Conservation (phyloP, 257 asterid species). For the Nicotiana paniculata region DNA sequence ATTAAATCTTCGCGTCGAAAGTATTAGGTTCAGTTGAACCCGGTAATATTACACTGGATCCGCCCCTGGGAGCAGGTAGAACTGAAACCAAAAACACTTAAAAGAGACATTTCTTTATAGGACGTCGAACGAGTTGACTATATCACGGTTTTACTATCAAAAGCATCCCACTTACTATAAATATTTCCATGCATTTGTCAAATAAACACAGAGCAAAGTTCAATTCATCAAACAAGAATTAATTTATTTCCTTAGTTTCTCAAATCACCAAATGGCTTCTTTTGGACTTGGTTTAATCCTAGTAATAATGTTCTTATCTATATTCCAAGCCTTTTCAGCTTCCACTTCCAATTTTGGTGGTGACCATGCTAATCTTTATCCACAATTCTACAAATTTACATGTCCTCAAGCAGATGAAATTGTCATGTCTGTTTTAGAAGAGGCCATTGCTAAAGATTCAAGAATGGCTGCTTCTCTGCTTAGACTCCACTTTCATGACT, state of each 20-base stretch:
- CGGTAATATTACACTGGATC: too few species aligned
- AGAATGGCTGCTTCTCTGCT: conserved; percentile 75
- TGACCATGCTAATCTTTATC: conserved; percentile 34
- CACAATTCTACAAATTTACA: conserved; percentile 43
- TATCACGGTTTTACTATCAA: conserved; percentile 22
- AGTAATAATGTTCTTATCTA: conserved; percentile 21
- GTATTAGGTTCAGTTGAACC: too few species aligned
- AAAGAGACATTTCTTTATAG: conserved; percentile 13
- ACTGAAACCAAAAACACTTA: conserved; percentile 39
- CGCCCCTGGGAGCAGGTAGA: conserved; percentile 18
- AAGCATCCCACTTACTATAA: conserved; percentile 10
- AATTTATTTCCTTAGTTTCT: neutral
- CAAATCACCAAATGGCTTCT: conserved; percentile 32
- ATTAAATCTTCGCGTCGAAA: too few species aligned
- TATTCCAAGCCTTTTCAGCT: conserved; percentile 29
- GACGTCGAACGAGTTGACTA: conserved; percentile 16
- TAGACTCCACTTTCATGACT: conserved; percentile 14
- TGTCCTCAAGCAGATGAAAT: conserved; percentile 79
- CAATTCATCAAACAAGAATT: neutral
- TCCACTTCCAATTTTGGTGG: conserved; percentile 16
- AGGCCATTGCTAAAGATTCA: conserved; percentile 48
- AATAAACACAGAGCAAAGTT: neutral
- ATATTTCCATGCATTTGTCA: conserved; percentile 10
- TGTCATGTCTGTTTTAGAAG: conserved; percentile 65
- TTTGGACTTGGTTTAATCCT: conserved; percentile 11